Evolutionary conservation across 495 filamentous ascomycete species (phyloP).

Genomic region (Annulohypoxylon moriforme): DNA sequence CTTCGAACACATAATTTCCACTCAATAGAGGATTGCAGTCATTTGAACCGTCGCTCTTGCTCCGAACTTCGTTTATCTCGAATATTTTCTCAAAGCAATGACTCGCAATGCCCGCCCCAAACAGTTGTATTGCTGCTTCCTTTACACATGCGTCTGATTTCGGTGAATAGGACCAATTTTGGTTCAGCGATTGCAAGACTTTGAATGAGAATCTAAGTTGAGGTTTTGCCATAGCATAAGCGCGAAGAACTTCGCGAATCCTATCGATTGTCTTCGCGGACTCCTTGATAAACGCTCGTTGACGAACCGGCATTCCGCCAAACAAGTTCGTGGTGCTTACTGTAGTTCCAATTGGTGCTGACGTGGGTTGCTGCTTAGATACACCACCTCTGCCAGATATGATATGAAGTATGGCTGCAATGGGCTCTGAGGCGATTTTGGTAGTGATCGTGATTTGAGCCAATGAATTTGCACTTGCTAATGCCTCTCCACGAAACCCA

Average conservation of each 20-base stretch:
- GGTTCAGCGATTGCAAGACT: conserved; percentile 71
- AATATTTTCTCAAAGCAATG: conserved; percentile 51
- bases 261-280: conserved; percentile 69
- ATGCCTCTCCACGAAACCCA: conserved; percentile 89
- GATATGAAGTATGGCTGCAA: conserved; percentile 61
- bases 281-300: conserved; percentile 71
- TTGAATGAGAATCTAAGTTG: conserved; percentile 72
- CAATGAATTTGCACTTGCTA: conserved; percentile 81
- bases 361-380: conserved; percentile 56
- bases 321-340: conserved; percentile 76
- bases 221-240: conserved; percentile 80
- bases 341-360: conserved; percentile 83
- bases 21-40: not conserved
- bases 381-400: conserved; percentile 52
- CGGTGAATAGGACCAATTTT: conserved; percentile 79
- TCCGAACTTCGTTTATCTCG: conserved; percentile 23
- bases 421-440: conserved; percentile 73
- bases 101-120: conserved; percentile 73
- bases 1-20: conserved; percentile 56
- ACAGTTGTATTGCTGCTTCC: conserved; percentile 76
- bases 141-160: conserved; percentile 61
- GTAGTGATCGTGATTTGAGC: conserved; percentile 76
- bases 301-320: conserved; percentile 77
- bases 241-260: conserved; percentile 75
- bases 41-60: not conserved